Conservation (phyloP, 352 stramenopile genomes). For the Globisporangium ultimum region DNA sequence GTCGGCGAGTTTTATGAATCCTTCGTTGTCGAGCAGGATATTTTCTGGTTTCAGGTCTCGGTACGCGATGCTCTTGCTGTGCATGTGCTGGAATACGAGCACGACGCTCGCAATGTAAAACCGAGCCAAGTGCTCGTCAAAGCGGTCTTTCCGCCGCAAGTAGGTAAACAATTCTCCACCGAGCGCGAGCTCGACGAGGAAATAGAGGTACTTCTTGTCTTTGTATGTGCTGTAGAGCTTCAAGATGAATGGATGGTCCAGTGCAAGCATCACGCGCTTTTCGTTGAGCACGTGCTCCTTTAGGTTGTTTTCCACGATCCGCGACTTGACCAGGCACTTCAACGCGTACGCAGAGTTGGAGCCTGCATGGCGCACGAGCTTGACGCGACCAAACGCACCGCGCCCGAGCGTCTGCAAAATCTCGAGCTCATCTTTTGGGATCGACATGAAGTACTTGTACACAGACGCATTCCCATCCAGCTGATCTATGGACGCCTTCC, state of each 20-base stretch:
- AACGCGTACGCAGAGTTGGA: constrained; percentile 83
- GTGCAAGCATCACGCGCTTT: constrained; percentile 82
- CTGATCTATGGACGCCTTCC: constrained; percentile 32
- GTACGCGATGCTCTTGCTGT: constrained; percentile 89
- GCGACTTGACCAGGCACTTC: constrained; percentile 91
- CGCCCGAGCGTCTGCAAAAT: constrained; percentile 75
- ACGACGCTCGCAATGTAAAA: constrained; percentile 91
- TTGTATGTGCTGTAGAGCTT: constrained; percentile 89
- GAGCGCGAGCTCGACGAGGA: constrained; percentile 90
- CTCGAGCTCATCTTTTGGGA: constrained; percentile 67
- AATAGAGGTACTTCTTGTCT: constrained; percentile 88
- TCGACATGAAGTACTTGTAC: constrained; percentile 81
- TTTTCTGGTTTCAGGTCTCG: constrained; percentile 91
- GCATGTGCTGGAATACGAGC: constrained; percentile 89
- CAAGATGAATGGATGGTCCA: constrained; percentile 91
- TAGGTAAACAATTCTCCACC: constrained; percentile 93
- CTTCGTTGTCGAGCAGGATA: constrained; percentile 78
- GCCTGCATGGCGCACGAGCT: constrained; percentile 71
- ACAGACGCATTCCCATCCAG: constrained; percentile 28
- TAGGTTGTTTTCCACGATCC: constrained; percentile 90
- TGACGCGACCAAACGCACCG: constrained; percentile 89
- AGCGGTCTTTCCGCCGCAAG: constrained; percentile 64
- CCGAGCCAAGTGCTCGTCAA: constrained; percentile 68
- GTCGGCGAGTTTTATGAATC: constrained; percentile 89
- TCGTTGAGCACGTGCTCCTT: constrained; percentile 92